Evolutionary conservation across 352 stramenopile genomes (phyloP), one percentile per base, ranked within the genome.

Genomic region (Phytophthora vignae): DNA sequence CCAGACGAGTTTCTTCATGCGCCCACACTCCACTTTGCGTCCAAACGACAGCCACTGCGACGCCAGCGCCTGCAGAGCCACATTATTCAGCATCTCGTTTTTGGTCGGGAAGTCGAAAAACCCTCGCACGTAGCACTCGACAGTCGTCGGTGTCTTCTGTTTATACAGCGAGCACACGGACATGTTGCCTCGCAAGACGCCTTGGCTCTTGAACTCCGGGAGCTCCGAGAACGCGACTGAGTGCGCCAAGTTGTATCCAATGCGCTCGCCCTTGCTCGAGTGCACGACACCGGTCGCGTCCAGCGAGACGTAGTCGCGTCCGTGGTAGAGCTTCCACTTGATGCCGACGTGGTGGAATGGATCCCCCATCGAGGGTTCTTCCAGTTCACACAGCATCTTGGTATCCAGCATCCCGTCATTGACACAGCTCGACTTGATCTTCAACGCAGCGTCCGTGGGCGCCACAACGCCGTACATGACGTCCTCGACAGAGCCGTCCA

Each of bases 1-100:
- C 79, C 68, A 84, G n/a, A 68, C 67, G 8, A 87, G 66, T 42
- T 85, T 87, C 58, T 85, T 85, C 77, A 82, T 82, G 9, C 65
- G 61, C 1, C 64, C 70, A 56, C 73, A 83, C 40, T 85, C 62
- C 11, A 58, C 38, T 36, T 72, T 73, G 9, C 64, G 71, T 5
- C 65, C 52, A 29, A 83, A 75, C 0, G 74, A 77, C 9, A 69
- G 17, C 44, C 76, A 76, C 17, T 79, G 70, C n/a, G 72, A 63
- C 1, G 75, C 57, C 4, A 81, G 36, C 0, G 75, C 38, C 38
- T 79, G 65, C 2, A 81, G 49, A 2, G 64, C 63, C 9, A 83
- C 52, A 15, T 59, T 76, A 52, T 75, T 77, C 15, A 79, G 17
- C 66, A 84, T 68, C 4, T 73, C 67, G 19, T 67, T 72, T 4